phyloP scores from a whole-genome alignment of 2,329 filamentous ascomycete species.

The Talaromyces albobiverticillius region DNA sequence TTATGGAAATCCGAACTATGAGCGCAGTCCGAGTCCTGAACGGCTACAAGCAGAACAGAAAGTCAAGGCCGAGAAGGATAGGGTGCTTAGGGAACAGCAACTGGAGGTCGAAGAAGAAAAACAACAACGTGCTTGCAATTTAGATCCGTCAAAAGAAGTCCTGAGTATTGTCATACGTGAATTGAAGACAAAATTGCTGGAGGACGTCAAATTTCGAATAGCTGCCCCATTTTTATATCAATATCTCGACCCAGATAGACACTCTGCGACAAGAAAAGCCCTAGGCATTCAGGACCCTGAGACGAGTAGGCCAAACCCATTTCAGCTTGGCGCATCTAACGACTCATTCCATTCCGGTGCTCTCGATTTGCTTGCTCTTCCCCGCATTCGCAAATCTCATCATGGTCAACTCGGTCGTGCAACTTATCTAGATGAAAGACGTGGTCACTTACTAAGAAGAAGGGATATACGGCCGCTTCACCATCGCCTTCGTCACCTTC shows the following conservation, averaged over 20 bases:
- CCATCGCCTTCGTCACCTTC: constrained; percentile 70
- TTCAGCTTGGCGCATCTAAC: constrained; percentile 55
- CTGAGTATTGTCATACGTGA: constrained; percentile 75
- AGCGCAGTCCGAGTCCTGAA: constrained; percentile 47
- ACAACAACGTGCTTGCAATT: constrained; percentile 76
- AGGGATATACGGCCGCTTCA: constrained; percentile 76
- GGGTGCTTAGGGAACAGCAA: constrained; percentile 69
- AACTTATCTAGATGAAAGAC: constrained; percentile 67
- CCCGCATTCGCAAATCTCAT: constrained; percentile 69
- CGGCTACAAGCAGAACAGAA: constrained; percentile 47
- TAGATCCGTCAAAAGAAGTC: constrained; percentile 87
- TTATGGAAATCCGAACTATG: constrained; percentile 64
- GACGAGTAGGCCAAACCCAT: constrained; percentile 55
- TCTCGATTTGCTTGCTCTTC: constrained; percentile 63
- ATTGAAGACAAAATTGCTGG: constrained; percentile 79
- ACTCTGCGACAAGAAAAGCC: constrained; percentile 73
- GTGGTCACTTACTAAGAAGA: constrained; percentile 52
- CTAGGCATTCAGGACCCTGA: constrained; percentile 72
- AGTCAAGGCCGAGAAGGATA: constrained; percentile 64
- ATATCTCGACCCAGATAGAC: constrained; percentile 77
- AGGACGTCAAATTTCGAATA: constrained; percentile 84
- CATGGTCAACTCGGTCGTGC: constrained; percentile 58
- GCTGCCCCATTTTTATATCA: constrained; percentile 77
- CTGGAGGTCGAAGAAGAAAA: constrained; percentile 88
- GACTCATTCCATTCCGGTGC: constrained; percentile 32